These are phyloP conservation scores for Persicaria tinctoria DNA, from an alignment of 148 eudicot species.

Conservation along the genomic window DNA sequence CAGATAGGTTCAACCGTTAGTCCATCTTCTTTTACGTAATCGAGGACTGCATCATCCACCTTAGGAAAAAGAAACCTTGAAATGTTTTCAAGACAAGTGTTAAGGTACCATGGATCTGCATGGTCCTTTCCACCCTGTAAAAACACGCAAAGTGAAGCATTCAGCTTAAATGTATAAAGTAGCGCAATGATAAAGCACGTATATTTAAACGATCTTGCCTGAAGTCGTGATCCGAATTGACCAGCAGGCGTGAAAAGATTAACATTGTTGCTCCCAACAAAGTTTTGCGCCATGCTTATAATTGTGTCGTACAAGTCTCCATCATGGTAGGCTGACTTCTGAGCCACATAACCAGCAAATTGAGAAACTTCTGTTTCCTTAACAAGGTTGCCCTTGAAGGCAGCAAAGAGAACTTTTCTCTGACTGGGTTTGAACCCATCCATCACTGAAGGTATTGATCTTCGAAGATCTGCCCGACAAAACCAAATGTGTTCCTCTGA, in stretches of 20 bases:
- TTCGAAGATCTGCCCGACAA: slow-evolving; percentile 83
- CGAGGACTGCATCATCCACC: slow-evolving; percentile 71
- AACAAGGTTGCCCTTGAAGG: slow-evolving; percentile 66
- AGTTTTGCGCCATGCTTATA: slow-evolving; percentile 92
- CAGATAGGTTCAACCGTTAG: slow-evolving; percentile 75
- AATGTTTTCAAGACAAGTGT: slow-evolving; percentile 51
- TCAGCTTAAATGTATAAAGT: background rate
- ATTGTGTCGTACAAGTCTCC: slow-evolving; percentile 86
- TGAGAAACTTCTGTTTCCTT: slow-evolving; percentile 71
- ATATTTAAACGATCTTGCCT: slow-evolving; percentile 24
- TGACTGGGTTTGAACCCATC: slow-evolving; percentile 99
- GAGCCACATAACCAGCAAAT: slow-evolving; percentile 83
- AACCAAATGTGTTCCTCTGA: slow-evolving; percentile 86
- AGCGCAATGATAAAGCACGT: background rate
- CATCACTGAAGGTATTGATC: slow-evolving; percentile 89
- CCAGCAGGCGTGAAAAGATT: slow-evolving; percentile 77
- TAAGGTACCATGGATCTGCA: slow-evolving; percentile 79
- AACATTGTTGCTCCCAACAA: slow-evolving; percentile 82
- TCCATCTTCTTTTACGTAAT: slow-evolving; percentile 83
- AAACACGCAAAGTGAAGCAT: slow-evolving; percentile 8
- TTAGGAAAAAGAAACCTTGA: slow-evolving; percentile 68
- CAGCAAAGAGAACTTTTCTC: slow-evolving; percentile 81
- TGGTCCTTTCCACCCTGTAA: slow-evolving; percentile 95
- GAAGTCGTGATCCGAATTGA: slow-evolving; percentile 75
- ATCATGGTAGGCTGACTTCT: slow-evolving; percentile 89